Percentiles rank a stretch among this genome's conserved stretches.
Evolutionary conservation across 805 yeast species (phyloP).

Genomic region (Blastobotrys chiropterorum): DNA sequence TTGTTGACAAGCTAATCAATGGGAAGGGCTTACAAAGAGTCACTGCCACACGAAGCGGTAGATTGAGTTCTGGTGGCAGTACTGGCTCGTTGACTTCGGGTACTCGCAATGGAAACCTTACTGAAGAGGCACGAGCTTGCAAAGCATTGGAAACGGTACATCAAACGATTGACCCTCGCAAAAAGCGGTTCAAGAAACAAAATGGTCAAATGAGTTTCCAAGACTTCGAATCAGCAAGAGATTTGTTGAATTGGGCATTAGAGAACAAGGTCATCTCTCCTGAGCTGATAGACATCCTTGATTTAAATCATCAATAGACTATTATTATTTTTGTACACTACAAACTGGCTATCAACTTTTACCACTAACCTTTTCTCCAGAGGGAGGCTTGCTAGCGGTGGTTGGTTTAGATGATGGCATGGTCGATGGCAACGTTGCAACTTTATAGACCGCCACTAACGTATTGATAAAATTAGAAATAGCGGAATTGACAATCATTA

Average conservation of each 20-base stretch:
- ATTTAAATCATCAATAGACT: not conserved
- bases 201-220: slow-evolving; percentile 18
- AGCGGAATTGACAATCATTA: slow-evolving; percentile 31
- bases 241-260: slow-evolving; percentile 23
- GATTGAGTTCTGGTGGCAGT: slow-evolving; percentile 19
- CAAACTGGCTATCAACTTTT: too few relatives aligned
- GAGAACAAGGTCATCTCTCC: slow-evolving; percentile 13
- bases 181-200: slow-evolving; percentile 14
- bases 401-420: too few relatives aligned
- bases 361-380: too few relatives aligned
- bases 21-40: slow-evolving; percentile 31
- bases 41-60: slow-evolving; percentile 18
- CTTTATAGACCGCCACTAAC: not conserved
- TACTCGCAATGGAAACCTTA: slow-evolving; percentile 11
- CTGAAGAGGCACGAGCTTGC: slow-evolving; percentile 20
- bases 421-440: not conserved
- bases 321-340: not conserved
- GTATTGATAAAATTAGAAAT: not conserved
- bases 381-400: too few relatives aligned
- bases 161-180: slow-evolving; percentile 23
- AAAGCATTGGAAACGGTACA: slow-evolving; percentile 16
- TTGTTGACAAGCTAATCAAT: slow-evolving; percentile 45
- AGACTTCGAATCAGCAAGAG: slow-evolving; percentile 21
- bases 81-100: slow-evolving; percentile 18
- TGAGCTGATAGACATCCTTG: slow-evolving; percentile 3